Conservation (phyloP, 2,329 filamentous ascomycete genomes). For the Hymenoscyphus albidus region DNA sequence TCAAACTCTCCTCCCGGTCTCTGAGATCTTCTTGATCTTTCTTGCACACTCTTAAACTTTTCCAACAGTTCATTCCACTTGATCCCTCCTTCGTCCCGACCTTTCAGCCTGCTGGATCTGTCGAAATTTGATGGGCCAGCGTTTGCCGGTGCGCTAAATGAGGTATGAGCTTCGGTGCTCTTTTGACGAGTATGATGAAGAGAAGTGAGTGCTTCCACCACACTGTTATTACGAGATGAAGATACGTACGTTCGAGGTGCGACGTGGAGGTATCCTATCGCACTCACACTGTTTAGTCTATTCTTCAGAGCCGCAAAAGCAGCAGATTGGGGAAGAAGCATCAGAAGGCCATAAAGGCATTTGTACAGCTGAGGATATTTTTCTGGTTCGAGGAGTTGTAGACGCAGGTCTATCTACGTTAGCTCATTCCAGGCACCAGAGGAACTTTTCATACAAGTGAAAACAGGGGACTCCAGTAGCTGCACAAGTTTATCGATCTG, state of each 20-base stretch:
- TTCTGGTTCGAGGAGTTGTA: conserved; percentile 93
- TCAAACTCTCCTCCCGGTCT: conserved; percentile 46
- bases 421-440: conserved; percentile 11
- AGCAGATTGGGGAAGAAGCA: conserved; percentile 97
- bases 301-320: conserved; percentile 97
- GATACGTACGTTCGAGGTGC: conserved; percentile 70
- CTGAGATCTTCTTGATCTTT: conserved; percentile 71
- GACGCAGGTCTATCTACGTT: conserved; percentile 67
- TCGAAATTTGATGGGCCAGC: conserved; percentile 59
- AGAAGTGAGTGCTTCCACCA: conserved; percentile 33
- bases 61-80: conserved; percentile 91
- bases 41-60: conserved; percentile 89
- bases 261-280: conserved; percentile 90
- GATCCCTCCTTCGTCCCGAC: conserved; percentile 78
- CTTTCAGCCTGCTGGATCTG: conserved; percentile 71
- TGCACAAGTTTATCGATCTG: conserved; percentile 99
- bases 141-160: conserved; percentile 44
- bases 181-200: conserved; percentile 34
- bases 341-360: conserved; percentile 92
- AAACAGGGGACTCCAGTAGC: conserved; percentile 92
- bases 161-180: conserved; percentile 34
- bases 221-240: conserved; percentile 36
- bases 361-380: conserved; percentile 95
- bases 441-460: conserved; percentile 71
- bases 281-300: conserved; percentile 91